These are phyloP conservation scores for Ustilago loliicola DNA, from an alignment of 1,284 basidiomycete species.

Conservation along the genomic window DNA sequence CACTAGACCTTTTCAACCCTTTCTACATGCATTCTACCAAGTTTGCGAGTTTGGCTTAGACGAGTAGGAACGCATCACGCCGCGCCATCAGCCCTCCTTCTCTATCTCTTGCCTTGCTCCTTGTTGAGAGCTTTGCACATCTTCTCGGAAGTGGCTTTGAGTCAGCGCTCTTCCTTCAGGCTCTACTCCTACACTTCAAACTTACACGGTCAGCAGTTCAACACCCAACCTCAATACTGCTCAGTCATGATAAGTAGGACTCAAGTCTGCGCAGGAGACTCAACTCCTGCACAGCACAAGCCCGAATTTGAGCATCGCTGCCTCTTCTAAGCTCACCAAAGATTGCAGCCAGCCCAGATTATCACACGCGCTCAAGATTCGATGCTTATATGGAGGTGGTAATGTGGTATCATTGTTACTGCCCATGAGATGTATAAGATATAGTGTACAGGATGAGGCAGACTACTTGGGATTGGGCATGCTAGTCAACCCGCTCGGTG, in stretches of 20 bases:
- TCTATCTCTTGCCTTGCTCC: neutral
- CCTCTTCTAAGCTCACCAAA: neutral
- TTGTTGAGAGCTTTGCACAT: too few relatives aligned
- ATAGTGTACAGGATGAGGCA: neutral
- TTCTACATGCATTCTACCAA: neutral
- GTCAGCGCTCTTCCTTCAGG: neutral
- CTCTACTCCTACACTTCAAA: neutral
- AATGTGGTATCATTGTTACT: constrained; percentile 5
- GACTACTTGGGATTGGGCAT: constrained; percentile 31
- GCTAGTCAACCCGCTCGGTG: constrained; percentile 34
- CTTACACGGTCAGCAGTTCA: neutral
- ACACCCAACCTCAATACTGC: neutral
- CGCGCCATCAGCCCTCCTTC: neutral
- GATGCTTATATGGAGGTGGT: neutral
- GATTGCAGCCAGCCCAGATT: neutral
- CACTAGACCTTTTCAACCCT: constrained; percentile 24
- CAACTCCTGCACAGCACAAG: neutral
- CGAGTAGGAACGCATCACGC: neutral
- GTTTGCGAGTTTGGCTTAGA: neutral
- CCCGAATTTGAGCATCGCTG: neutral
- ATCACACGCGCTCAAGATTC: neutral
- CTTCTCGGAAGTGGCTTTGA: too few relatives aligned
- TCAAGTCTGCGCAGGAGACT: neutral
- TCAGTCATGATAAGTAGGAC: too few relatives aligned
- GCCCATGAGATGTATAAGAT: neutral